Conservation (phyloP, 2,329 filamentous ascomycete species). For the Botrytis galanthina region DNA sequence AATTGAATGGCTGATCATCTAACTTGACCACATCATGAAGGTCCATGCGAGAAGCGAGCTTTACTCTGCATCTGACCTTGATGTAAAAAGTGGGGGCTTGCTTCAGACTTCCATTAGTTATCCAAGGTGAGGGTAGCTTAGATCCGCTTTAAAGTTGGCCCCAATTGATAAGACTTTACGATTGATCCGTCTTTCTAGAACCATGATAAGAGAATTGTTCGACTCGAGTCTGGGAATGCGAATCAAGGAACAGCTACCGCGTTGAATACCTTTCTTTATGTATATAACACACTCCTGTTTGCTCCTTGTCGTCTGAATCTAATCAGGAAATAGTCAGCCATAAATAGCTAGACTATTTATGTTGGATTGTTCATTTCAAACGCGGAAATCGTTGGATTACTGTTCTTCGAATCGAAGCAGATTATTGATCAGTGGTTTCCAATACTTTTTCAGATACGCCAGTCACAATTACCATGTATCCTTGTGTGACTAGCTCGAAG, state of each 20-base stretch:
- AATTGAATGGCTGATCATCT: neutral
- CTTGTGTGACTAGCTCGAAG: neutral
- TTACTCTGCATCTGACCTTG: neutral
- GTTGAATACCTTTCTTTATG: neutral
- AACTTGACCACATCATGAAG: neutral
- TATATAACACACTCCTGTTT: neutral
- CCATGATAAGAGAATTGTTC: neutral
- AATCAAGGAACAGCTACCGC: neutral
- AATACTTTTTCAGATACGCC: neutral
- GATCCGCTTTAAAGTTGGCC: neutral
- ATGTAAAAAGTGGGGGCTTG: neutral
- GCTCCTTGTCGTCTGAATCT: neutral
- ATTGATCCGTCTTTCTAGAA: neutral
- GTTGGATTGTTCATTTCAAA: neutral
- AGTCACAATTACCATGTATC: neutral
- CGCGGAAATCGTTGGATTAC: neutral
- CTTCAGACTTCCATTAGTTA: neutral
- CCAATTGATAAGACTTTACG: neutral
- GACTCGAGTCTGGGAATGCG: neutral
- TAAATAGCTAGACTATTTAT: neutral
- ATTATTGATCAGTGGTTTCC: neutral
- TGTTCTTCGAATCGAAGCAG: neutral
- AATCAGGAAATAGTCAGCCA: neutral
- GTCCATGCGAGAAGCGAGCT: neutral
- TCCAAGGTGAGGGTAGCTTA: neutral